Evolutionary conservation across 352 stramenopile species (phyloP).

Genomic region (Thalassiosira livingstoniorum): DNA sequence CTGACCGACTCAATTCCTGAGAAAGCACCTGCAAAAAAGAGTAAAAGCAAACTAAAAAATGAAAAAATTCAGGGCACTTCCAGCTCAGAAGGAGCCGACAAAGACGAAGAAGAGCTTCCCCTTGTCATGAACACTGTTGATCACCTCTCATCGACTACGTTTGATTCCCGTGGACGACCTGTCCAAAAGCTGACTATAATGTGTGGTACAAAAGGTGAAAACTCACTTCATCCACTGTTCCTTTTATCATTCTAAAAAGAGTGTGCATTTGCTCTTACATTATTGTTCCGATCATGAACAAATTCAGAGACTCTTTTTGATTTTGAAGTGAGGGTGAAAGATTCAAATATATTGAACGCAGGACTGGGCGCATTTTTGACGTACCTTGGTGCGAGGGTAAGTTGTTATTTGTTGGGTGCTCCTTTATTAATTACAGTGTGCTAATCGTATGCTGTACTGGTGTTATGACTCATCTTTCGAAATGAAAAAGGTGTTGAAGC

Average conservation of each 20-base stretch:
- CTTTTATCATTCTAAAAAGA: no score
- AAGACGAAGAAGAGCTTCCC: no score
- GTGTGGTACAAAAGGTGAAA: conserved; percentile 40
- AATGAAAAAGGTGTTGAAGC: conserved; percentile 62
- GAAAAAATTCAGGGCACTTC: not conserved
- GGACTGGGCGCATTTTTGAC: conserved; percentile 80
- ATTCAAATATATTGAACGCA: conserved; percentile 65
- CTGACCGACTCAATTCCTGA: no score
- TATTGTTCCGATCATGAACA: conserved; percentile 1
- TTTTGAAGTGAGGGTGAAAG: conserved; percentile 57
- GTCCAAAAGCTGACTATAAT: conserved; percentile 48
- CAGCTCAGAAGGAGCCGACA: not conserved
- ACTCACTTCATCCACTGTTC: not conserved
- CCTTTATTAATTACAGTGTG: not conserved
- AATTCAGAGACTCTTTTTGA: conserved; percentile 71
- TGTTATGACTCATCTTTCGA: not conserved
- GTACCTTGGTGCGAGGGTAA: conserved; percentile 65
- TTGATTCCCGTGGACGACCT: conserved; percentile 27
- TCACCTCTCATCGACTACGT: conserved; percentile 43
- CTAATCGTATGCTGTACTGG: not conserved
- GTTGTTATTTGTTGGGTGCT: not conserved
- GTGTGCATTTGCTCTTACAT: no score
- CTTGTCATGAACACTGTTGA: conserved; percentile 44
- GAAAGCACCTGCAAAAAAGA: no score
- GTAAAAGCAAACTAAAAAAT: not conserved